Evolutionary conservation across 2,329 filamentous ascomycete genomes (phyloP), one percentile per base, ranked within the genome.

Genomic region (Colletotrichum sp.): DNA sequence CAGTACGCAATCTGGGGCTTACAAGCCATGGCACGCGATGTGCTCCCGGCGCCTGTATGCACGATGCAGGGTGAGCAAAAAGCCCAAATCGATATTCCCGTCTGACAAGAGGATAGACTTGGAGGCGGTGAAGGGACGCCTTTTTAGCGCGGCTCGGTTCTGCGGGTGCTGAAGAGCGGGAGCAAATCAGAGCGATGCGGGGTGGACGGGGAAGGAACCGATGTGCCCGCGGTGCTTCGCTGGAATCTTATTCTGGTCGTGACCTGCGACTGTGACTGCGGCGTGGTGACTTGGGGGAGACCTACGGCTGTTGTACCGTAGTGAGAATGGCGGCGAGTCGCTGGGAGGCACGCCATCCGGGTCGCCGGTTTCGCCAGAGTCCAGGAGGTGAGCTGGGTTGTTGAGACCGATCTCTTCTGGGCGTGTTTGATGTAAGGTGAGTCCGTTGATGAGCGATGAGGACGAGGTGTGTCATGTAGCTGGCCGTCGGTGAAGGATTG

Each of bases 41-140:
- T 21, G 38, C 33, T 59, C 13, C 59, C 64, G 64, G 34, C 51
- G 64, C 24, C 31, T 54, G 68, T 69, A 65, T 69, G 69, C 61
- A 77, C 73, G 61, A 55, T 64, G 64, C 70, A 68, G 76, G 69
- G 65, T 66, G 69, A 61, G 16, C n/a, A 33, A 59, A 38, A 38
- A 29, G 64, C 31, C 15, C 64, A 54, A 21, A 66, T 43, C 51
- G 47, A 58, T 8, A 18, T 7, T 54, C 15, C 6, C 54, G 24
- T 63, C 47, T 57, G 33, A 27, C 51, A 33, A 11, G n/a, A 57
- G 29, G 31, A 63, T 51, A 21, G 63, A 61, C 47, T 55, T 24
- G 34, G 67, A 66, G 55, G 68, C 67, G 71, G 67, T 70, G 62
- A 70, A 69, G 51, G 64, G 36, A 16, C 38, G n/a, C 47, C 51